Base-by-base conservation (phyloP, 2,329 filamentous ascomycete genomes). In the Pseudophaeomoniella oleicola region DNA sequence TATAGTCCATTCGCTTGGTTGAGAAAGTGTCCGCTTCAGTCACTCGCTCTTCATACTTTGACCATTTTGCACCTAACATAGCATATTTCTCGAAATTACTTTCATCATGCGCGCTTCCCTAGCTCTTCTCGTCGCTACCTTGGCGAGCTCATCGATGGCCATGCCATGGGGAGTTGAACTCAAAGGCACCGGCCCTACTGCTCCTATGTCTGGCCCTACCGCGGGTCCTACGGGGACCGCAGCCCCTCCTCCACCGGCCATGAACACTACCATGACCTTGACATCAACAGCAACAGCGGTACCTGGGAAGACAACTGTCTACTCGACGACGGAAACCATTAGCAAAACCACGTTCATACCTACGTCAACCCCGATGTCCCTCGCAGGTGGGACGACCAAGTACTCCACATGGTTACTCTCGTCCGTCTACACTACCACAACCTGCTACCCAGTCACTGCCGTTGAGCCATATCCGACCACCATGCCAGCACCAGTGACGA, bases 351-450 rank as follows among this genome's bases (percentile, higher is more conserved):
- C 41, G 3, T 56, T 52, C 32, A 47, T 56, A 27, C 55, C 54
- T n/a, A 52, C 47, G 42, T 55, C 53, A n/a, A 55, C 50, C 19
- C 39, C 52, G 6, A 39, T 56, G 22, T 46, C 44, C 30, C 49
- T 50, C 12, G 31, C 43, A 4, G 39, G 42, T 14, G 44, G 46
- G 14, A 47, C 44, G 27, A 58, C 55, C n/a, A 53, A 43, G 41
- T 58, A 54, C 43, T 51, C 50, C 33, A 53, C 53, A 10, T 58
- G 49, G 46, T 36, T 55, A 16, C 52, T 50, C 1, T 46, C 49
- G 30, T 48, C 50, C 2, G 42, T 42, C 16, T 50, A 48, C 30
- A 50, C 46, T 10, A 55, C 53, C 15, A 54, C 51, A 5, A 48
- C 49, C 5, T 49, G 48, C 44, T 53, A 50, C 36, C 45, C 51